Base-by-base conservation (phyloP, 176 grass and related monocot genomes). In the Thalia dealbata region DNA sequence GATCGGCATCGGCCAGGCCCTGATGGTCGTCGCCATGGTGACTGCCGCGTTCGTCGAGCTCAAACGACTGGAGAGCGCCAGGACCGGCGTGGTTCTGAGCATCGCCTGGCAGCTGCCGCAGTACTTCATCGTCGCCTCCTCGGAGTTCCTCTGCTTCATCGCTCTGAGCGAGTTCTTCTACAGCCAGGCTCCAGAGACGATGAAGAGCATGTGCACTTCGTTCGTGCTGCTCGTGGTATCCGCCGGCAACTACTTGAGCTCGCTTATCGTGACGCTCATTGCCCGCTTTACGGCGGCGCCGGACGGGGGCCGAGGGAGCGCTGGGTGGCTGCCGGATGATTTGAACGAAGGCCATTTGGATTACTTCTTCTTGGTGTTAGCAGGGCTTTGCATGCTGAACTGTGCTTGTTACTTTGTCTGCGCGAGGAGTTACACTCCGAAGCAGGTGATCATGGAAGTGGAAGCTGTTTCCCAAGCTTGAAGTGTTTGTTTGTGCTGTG, bases 121-220 rank as follows among this genome's bases (percentile, higher is more conserved):
- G 68, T 88, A 88, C 72, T 76, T 85, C 55, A 7, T 88, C 24
- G 72, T 88, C 18, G 88, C 80, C 5, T 81, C 80, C n/a, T 80
- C 82, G 0, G 91, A 96, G 68, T 69, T 86, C 14, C 86, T 96
- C 73, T 79, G 66, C 67, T 81, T 81, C 68, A 86, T 96, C n/a
- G 48, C 84, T 10, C 78, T 84, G 76, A 75, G 91, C 16, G 85
- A 91, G 78, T 96, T 96, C 76, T 96, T 91, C 88, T 96, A 79
- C 62, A 69, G 25, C 18, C 82, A 96, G 84, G 82, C 88, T 32
- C 91, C 88, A 18, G 83, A 91, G 23, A 76, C 82, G 22, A 96
- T 96, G 91, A 91, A 88, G 75, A 96, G 88, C 88, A 83, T 81
- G 3, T 96, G 91, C 75, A 88, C 80, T 12, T 79, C 91, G 52